Evolutionary conservation across 305 asterid species (phyloP).

Genomic region (Solanum aculeatissimum): DNA sequence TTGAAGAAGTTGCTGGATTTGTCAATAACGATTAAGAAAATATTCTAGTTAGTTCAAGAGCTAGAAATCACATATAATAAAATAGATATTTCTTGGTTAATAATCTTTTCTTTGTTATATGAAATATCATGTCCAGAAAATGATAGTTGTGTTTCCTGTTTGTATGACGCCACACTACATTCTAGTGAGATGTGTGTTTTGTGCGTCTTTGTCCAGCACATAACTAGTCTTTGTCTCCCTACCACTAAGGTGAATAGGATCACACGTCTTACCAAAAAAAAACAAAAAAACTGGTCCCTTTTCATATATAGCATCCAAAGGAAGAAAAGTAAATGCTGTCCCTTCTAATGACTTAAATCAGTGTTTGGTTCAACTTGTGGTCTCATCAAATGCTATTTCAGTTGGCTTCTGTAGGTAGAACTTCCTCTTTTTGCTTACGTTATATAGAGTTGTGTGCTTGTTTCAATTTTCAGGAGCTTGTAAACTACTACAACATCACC

Average conservation of each 20-base stretch:
- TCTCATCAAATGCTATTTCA: background rate
- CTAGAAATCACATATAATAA: background rate
- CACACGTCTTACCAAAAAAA: background rate
- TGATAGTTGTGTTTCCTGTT: background rate
- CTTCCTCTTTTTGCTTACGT: background rate
- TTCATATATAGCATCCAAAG: background rate
- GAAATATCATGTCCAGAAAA: background rate
- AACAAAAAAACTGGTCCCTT: background rate
- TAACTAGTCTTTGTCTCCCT: background rate
- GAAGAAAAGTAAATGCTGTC: background rate
- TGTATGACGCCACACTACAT: background rate
- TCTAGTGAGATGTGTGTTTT: background rate
- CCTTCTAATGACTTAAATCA: background rate
- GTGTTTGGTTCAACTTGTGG: background rate
- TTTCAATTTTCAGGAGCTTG: constrained; percentile 54
- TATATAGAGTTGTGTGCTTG: constrained; percentile 6
- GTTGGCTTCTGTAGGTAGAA: background rate
- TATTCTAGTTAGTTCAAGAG: background rate
- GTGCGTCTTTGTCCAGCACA: background rate
- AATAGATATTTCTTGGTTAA: background rate
- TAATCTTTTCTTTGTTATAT: background rate
- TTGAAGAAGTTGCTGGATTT: background rate
- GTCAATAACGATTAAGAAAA: background rate
- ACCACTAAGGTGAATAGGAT: background rate
- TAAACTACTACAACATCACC: constrained; percentile 78